These are phyloP conservation scores for Penicillium canescens DNA, from an alignment of 495 filamentous ascomycete species.

Conservation along the genomic window DNA sequence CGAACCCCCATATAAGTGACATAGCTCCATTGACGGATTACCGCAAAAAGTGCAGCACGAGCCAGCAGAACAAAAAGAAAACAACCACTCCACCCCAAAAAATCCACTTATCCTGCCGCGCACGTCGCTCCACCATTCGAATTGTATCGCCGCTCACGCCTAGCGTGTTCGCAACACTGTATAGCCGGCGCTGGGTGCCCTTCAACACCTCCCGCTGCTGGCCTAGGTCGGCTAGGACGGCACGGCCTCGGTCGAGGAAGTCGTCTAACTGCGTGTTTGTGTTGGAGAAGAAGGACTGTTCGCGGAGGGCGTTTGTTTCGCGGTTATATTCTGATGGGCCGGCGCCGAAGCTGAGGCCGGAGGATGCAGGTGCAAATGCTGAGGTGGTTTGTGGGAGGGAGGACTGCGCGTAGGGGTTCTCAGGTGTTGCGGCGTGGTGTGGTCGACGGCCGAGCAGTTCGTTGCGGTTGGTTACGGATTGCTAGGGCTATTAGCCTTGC, in stretches of 20 bases:
- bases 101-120: slow-evolving; percentile 96
- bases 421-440: slow-evolving; percentile 82
- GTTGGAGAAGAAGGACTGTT: slow-evolving; percentile 80
- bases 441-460: slow-evolving; percentile 92
- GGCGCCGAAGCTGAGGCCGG: slow-evolving; percentile 54
- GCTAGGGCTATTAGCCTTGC: slow-evolving; percentile 33
- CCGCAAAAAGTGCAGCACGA: slow-evolving; percentile 79
- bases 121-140: slow-evolving; percentile 87
- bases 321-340: slow-evolving; percentile 60
- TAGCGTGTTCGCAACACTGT: slow-evolving; percentile 90
- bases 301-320: slow-evolving; percentile 82
- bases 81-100: slow-evolving; percentile 85
- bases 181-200: slow-evolving; percentile 84
- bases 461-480: slow-evolving; percentile 68
- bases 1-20: background rate
- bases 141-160: slow-evolving; percentile 96
- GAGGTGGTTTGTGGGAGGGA: slow-evolving; percentile 43
- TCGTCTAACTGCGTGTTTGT: slow-evolving; percentile 87
- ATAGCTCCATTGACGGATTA: slow-evolving; percentile 33
- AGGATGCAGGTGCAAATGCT: slow-evolving; percentile 40
- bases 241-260: slow-evolving; percentile 86
- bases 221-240: slow-evolving; percentile 83
- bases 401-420: slow-evolving; percentile 86
- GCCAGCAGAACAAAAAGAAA: slow-evolving; percentile 93
- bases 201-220: slow-evolving; percentile 94